These are phyloP conservation scores for Curvularia hawaiiensis DNA, from an alignment of 2,329 filamentous ascomycete genomes.

Conservation along the genomic window DNA sequence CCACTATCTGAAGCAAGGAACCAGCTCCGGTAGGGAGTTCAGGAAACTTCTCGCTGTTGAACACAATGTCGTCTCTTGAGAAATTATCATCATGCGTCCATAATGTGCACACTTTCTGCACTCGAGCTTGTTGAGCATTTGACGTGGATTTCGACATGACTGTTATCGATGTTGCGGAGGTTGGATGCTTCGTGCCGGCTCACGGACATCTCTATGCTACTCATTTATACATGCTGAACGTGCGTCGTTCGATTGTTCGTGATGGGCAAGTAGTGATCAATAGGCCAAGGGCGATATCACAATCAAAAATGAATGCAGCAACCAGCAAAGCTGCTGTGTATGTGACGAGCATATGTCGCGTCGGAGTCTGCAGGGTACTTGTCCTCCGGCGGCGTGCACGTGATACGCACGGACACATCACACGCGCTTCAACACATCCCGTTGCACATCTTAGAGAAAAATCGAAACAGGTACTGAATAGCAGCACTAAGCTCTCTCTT, in stretches of 20 bases:
- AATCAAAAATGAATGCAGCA: neutral
- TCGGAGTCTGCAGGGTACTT: conserved; percentile 6
- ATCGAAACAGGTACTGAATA: neutral
- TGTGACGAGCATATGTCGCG: conserved; percentile 3
- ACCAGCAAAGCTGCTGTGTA: neutral
- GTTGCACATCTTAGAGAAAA: neutral
- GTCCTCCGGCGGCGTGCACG: neutral
- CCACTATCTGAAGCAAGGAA: conserved; percentile 73
- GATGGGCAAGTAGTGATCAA: neutral
- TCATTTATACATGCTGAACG: conserved; percentile 5
- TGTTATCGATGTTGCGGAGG: conserved; percentile 1
- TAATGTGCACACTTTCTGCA: conserved; percentile 54
- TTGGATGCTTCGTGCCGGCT: conserved; percentile 5
- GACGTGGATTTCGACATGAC: conserved; percentile 40
- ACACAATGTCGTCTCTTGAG: conserved; percentile 76
- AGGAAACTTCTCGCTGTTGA: conserved; percentile 75
- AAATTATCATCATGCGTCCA: conserved; percentile 75
- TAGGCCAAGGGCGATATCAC: neutral
- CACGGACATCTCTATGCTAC: conserved; percentile 6
- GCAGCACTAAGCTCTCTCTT: neutral
- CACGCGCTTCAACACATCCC: neutral
- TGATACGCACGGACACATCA: neutral
- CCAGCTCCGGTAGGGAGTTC: conserved; percentile 67
- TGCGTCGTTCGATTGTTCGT: conserved; percentile 4
- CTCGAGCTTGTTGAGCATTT: conserved; percentile 31